These are phyloP conservation scores for Begonia loranthoides DNA, from an alignment of 306 rosid genomes.

Conservation along the genomic window DNA sequence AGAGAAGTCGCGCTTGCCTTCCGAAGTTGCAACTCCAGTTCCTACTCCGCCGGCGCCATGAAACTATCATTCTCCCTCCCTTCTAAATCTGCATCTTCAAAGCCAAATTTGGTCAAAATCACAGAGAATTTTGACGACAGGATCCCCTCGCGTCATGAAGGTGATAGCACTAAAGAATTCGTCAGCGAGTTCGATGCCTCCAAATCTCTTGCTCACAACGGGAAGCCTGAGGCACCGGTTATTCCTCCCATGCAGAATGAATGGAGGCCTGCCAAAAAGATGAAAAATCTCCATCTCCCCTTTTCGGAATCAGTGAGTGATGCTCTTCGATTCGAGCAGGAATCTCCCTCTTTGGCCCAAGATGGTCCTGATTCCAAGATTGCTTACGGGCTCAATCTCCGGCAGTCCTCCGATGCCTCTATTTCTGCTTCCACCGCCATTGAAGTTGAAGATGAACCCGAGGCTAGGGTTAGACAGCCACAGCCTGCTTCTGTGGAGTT, in stretches of 20 bases:
- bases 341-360: constrained; percentile 11
- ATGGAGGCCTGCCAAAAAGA: constrained; percentile 22
- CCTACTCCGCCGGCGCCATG: constrained; percentile 9
- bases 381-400: constrained; percentile 44
- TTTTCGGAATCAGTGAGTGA: constrained; percentile 13
- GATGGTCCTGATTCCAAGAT: constrained; percentile 22
- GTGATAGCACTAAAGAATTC: constrained; percentile 7
- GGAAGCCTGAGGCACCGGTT: constrained; percentile 3
- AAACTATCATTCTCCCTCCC: constrained; percentile 29
- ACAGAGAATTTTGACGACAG: constrained; percentile 6
- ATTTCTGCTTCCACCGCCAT: not conserved
- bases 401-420: constrained; percentile 6
- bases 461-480: not conserved
- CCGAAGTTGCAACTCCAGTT: no score
- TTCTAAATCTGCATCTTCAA: constrained; percentile 23
- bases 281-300: constrained; percentile 28
- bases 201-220: constrained; percentile 11
- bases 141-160: not conserved
- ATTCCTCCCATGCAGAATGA: constrained; percentile 21
- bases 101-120: constrained; percentile 17
- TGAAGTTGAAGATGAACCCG: not conserved
- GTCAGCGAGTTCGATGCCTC: constrained; percentile 24
- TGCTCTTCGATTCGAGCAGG: constrained; percentile 29
- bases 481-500: constrained; percentile 13
- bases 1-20: no score